These are phyloP conservation scores for Kuraishia borneana DNA, from an alignment of 805 yeast species.

Conservation along the genomic window DNA sequence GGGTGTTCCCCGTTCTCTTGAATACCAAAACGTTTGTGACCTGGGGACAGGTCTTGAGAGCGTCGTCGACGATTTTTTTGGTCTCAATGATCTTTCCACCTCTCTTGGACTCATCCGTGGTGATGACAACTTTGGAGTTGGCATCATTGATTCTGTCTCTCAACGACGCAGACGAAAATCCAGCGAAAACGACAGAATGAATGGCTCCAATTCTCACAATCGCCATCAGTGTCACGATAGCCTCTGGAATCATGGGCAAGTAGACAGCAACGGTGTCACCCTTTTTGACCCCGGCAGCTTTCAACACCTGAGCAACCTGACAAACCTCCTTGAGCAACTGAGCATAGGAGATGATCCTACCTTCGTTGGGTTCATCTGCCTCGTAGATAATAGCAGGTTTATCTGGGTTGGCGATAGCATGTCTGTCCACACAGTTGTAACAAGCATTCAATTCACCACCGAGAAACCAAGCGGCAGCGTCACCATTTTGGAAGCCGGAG, in stretches of 20 bases:
- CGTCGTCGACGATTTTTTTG: conserved; percentile 76
- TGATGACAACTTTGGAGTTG: conserved; percentile 57
- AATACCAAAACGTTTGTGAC: conserved; percentile 63
- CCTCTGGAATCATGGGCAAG: conserved; percentile 80
- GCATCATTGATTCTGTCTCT: conserved; percentile 68
- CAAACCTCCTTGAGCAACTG: conserved; percentile 63
- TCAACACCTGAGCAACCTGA: conserved; percentile 59
- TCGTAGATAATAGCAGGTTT: conserved; percentile 71
- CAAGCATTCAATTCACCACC: conserved; percentile 75
- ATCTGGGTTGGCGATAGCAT: conserved; percentile 60
- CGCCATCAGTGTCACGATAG: conserved; percentile 65
- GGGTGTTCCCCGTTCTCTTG: conserved; percentile 58
- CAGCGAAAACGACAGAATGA: conserved; percentile 81
- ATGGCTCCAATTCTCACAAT: conserved; percentile 74
- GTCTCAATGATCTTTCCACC: conserved; percentile 77
- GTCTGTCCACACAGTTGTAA: conserved; percentile 75
- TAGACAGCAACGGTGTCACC: conserved; percentile 84
- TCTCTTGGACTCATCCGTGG: conserved; percentile 74
- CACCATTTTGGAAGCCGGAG: conserved; percentile 33
- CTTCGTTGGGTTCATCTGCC: conserved; percentile 67
- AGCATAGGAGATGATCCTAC: conserved; percentile 53
- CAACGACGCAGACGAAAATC: conserved; percentile 64
- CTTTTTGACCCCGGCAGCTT: conserved; percentile 55
- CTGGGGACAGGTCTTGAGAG: conserved; percentile 51
- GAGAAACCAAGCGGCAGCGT: conserved; percentile 61